Conservation (phyloP, 352 stramenopile genomes). For the Globisporangium uncinulatum region DNA sequence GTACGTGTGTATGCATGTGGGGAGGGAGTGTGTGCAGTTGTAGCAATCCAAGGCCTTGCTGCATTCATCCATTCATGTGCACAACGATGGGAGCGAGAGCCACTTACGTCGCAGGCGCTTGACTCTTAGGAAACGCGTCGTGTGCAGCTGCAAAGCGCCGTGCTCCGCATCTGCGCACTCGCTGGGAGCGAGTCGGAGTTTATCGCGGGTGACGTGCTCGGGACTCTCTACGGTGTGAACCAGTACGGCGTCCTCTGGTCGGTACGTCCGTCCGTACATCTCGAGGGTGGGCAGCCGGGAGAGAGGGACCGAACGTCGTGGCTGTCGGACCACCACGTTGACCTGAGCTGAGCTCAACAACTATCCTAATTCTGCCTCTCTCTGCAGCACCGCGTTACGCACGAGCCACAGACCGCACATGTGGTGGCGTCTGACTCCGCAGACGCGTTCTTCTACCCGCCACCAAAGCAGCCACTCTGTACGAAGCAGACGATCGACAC, state of each 20-base stretch:
- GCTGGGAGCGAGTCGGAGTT: slow-evolving; percentile 24
- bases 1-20: slow-evolving; percentile 3
- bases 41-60: neutral
- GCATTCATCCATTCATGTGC: too few species aligned
- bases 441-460: slow-evolving; percentile 28
- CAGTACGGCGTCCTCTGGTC: slow-evolving; percentile 54
- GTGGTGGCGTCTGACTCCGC: too few species aligned
- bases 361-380: slow-evolving; percentile 6
- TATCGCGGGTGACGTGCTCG: slow-evolving; percentile 33
- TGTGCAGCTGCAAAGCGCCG: slow-evolving; percentile 38
- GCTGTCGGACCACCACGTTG: neutral
- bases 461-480: slow-evolving; percentile 13
- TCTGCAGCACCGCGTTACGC: neutral
- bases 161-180: slow-evolving; percentile 29
- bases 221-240: slow-evolving; percentile 44
- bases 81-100: too few species aligned
- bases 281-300: neutral
- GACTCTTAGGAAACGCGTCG: slow-evolving; percentile 36
- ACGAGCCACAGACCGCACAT: neutral
- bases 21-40: neutral
- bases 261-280: slow-evolving; percentile 11
- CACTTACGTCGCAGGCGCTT: neutral
- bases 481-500: neutral
- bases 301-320: too few species aligned
- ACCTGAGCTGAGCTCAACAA: neutral